These are phyloP conservation scores for Nannizzia gypsea DNA, from an alignment of 2,329 filamentous ascomycete genomes.

Conservation along the genomic window DNA sequence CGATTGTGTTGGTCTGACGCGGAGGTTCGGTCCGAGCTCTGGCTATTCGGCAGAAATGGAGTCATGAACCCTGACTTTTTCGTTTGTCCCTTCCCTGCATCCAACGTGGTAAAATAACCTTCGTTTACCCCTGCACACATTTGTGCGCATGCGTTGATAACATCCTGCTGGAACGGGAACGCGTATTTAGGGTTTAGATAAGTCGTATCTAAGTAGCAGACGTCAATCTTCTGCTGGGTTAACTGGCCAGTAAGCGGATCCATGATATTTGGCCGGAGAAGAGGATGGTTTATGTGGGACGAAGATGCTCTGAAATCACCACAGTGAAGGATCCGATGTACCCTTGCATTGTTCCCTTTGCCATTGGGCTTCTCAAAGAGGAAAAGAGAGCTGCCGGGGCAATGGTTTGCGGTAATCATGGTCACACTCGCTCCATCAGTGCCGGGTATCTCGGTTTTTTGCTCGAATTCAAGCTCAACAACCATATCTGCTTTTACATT, in stretches of 20 bases:
- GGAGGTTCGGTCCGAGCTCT: neutral
- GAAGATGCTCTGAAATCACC: conserved; percentile 90
- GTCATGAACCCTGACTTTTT: conserved; percentile 46
- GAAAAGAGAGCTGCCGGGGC: conserved; percentile 86
- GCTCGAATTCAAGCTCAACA: conserved; percentile 73
- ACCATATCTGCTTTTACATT: conserved; percentile 78
- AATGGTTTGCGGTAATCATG: conserved; percentile 95
- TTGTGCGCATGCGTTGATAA: conserved; percentile 76
- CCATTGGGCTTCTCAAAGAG: conserved; percentile 71
- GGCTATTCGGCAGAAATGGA: conserved; percentile 25
- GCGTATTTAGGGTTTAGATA: conserved; percentile 93
- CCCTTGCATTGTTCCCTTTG: conserved; percentile 46
- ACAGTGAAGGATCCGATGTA: conserved; percentile 81
- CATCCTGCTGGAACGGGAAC: conserved; percentile 78
- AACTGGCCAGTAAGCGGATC: conserved; percentile 59
- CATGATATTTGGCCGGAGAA: conserved; percentile 61
- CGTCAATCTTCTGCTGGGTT: conserved; percentile 77
- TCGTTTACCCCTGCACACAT: conserved; percentile 70
- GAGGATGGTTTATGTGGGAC: conserved; percentile 68
- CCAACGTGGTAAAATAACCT: conserved; percentile 46
- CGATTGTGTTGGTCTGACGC: conserved; percentile 16
- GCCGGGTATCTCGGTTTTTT: conserved; percentile 62
- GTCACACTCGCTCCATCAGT: conserved; percentile 77
- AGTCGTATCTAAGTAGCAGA: conserved; percentile 94
- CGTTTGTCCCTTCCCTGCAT: conserved; percentile 37